Percentiles rank a stretch among this genome's conserved stretches.
Evolutionary conservation across 2,329 filamentous ascomycete genomes (phyloP).

Genomic region (Bipolaris oryzae): DNA sequence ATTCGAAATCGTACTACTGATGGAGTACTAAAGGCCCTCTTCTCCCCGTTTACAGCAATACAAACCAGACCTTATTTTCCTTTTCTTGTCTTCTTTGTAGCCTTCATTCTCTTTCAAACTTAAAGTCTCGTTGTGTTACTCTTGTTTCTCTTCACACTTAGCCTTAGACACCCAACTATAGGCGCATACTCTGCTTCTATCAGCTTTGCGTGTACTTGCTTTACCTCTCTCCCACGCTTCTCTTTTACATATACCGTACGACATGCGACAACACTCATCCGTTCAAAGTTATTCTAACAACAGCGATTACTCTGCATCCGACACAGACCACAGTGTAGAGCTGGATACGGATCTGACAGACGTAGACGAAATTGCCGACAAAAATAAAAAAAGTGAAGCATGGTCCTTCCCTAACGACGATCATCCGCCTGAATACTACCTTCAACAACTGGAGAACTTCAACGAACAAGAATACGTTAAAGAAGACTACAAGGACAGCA

Average conservation of each 20-base stretch:
- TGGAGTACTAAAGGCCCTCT: constrained; percentile 18
- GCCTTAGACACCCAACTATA: constrained; percentile 8
- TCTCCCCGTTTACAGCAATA: constrained; percentile 8
- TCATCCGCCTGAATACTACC: constrained; percentile 25
- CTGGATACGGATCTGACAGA: constrained; percentile 20
- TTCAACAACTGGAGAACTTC: constrained; percentile 18
- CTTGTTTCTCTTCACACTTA: constrained; percentile 10
- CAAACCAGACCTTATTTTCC: constrained; percentile 7
- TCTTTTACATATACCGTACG: constrained; percentile 5
- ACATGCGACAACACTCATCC: constrained; percentile 15
- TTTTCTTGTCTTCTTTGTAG: constrained; percentile 11
- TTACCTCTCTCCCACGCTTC: neutral
- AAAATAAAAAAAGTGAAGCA: constrained; percentile 8
- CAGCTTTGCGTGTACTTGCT: neutral
- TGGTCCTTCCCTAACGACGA: constrained; percentile 16
- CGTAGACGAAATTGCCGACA: constrained; percentile 8
- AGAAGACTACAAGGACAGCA: too few species aligned
- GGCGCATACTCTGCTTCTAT: constrained; percentile 8
- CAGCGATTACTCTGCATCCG: constrained; percentile 18
- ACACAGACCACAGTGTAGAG: constrained; percentile 14
- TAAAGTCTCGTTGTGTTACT: constrained; percentile 10
- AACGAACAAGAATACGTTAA: neutral
- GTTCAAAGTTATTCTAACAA: constrained; percentile 14
- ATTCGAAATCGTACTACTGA: constrained; percentile 2
- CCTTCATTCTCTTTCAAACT: constrained; percentile 8